Evolutionary conservation across 108 stramenopile species (phyloP).

Genomic region (Seminavis robusta): DNA sequence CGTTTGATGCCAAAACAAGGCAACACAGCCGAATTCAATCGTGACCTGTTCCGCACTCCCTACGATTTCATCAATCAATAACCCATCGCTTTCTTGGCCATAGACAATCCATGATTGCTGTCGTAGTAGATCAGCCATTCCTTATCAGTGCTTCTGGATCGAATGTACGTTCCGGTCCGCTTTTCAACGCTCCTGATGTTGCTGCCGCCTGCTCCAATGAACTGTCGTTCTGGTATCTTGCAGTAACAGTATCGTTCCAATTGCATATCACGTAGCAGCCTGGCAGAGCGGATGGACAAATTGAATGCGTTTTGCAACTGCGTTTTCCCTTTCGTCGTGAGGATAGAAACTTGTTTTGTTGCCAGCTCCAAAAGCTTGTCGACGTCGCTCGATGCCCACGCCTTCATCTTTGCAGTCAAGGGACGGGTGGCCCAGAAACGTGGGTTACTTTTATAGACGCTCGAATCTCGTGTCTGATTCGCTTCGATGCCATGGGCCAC

Average conservation of each 20-base stretch:
- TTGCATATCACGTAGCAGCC: slow-evolving; percentile 10
- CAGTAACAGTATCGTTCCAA: neutral
- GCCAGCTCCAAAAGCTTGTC: slow-evolving; percentile 23
- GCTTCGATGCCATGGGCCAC: slow-evolving; percentile 14
- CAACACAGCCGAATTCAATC: no score
- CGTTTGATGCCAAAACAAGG: no score
- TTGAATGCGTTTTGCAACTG: slow-evolving; percentile 2
- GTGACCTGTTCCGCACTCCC: no score
- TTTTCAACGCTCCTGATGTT: slow-evolving; percentile 25
- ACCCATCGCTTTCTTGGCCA: no score
- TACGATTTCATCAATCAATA: no score
- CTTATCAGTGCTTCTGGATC: neutral
- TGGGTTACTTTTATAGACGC: slow-evolving; percentile 31
- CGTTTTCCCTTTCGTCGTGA: neutral
- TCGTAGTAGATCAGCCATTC: neutral
- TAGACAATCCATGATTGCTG: no score
- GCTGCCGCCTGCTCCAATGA: slow-evolving; percentile 27
- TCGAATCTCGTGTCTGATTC: slow-evolving; percentile 19
- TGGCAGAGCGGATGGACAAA: slow-evolving; percentile 13
- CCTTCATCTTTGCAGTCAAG: slow-evolving; percentile 14
- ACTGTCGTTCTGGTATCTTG: slow-evolving; percentile 4
- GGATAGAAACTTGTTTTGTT: slow-evolving; percentile 14
- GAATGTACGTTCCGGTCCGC: slow-evolving; percentile 2
- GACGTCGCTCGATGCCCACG: slow-evolving; percentile 24
- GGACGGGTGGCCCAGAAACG: slow-evolving; percentile 31